These are phyloP conservation scores for Leavenworthia alabamica DNA, from an alignment of 345 rosid species.

Conservation along the genomic window DNA sequence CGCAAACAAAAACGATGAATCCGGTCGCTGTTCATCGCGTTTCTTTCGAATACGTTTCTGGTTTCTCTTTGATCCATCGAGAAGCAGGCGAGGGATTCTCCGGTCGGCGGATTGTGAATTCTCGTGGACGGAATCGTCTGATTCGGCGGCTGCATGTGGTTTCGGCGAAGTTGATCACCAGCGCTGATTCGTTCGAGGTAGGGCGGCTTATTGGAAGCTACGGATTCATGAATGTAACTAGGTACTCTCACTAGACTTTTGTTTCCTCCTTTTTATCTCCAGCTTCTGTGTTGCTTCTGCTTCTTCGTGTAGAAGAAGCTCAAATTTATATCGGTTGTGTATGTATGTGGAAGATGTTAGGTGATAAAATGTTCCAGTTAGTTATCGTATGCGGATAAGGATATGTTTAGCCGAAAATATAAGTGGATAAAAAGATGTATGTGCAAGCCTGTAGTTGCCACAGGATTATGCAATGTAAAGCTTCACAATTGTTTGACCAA, in stretches of 20 bases:
- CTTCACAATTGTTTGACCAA: neutral
- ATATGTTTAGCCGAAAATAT: neutral
- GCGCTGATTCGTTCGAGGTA: constrained; percentile 77
- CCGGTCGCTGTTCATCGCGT: constrained; percentile 25
- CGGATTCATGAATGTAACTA: constrained; percentile 86
- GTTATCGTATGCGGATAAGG: neutral
- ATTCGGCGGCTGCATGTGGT: constrained; percentile 35
- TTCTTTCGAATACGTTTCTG: constrained; percentile 21
- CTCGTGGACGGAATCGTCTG: constrained; percentile 21
- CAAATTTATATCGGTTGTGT: neutral
- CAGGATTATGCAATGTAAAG: neutral
- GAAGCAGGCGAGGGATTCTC: constrained; percentile 14
- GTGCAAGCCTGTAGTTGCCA: neutral
- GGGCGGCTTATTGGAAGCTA: constrained; percentile 87
- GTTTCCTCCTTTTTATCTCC: neutral
- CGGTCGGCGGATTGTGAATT: constrained; percentile 6
- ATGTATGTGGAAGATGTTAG: neutral
- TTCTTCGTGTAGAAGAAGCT: neutral
- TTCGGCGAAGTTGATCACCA: constrained; percentile 54
- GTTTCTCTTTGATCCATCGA: constrained; percentile 19
- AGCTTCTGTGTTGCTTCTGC: constrained; percentile 2
- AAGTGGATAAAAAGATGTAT: neutral
- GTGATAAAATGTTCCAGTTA: neutral
- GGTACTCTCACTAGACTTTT: constrained; percentile 37
- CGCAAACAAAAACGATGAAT: constrained; percentile 19